A percentile compares a stretch with the other conserved stretches of the same genome.
Evolutionary conservation across 2,329 filamentous ascomycete species (phyloP).

Genomic region (Phoma sp.): DNA sequence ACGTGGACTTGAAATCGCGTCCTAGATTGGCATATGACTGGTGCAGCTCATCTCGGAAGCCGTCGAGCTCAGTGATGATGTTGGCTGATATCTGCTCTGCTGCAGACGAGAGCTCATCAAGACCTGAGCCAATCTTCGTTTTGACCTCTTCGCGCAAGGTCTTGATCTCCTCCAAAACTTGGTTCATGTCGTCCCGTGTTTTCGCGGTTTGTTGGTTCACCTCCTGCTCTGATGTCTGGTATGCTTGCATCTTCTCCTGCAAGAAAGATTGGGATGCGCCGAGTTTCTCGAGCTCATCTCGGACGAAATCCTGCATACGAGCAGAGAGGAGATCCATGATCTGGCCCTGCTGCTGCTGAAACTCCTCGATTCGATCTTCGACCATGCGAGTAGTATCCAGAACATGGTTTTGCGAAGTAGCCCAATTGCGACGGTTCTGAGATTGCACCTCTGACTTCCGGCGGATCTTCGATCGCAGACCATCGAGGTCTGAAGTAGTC

Average conservation of each 20-base stretch:
- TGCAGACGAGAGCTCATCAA: constrained; percentile 81
- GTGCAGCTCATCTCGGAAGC: constrained; percentile 84
- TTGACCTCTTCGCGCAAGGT: constrained; percentile 89
- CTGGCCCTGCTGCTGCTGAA: constrained; percentile 74
- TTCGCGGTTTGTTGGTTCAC: constrained; percentile 71
- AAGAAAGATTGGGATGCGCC: constrained; percentile 73
- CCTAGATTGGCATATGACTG: constrained; percentile 83
- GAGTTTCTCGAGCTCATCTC: constrained; percentile 74
- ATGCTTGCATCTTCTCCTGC: constrained; percentile 70
- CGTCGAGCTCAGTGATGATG: constrained; percentile 81
- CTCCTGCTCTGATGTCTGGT: constrained; percentile 71
- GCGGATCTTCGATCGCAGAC: constrained; percentile 83
- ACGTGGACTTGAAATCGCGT: constrained; percentile 83
- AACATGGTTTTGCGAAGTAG: constrained; percentile 76
- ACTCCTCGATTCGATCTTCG: constrained; percentile 74
- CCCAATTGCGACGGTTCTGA: constrained; percentile 81
- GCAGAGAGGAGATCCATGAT: constrained; percentile 71
- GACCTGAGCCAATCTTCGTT: constrained; percentile 79
- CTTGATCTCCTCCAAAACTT: constrained; percentile 90
- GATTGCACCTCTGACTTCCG: constrained; percentile 84
- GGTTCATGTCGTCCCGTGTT: constrained; percentile 85
- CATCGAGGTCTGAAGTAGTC: constrained; percentile 80
- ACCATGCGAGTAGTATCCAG: constrained; percentile 77
- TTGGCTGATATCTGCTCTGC: constrained; percentile 89
- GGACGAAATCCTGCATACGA: constrained; percentile 79